These are phyloP conservation scores for Myriosclerotinia scirpicola DNA, from an alignment of 2,329 filamentous ascomycete genomes.

Conservation along the genomic window DNA sequence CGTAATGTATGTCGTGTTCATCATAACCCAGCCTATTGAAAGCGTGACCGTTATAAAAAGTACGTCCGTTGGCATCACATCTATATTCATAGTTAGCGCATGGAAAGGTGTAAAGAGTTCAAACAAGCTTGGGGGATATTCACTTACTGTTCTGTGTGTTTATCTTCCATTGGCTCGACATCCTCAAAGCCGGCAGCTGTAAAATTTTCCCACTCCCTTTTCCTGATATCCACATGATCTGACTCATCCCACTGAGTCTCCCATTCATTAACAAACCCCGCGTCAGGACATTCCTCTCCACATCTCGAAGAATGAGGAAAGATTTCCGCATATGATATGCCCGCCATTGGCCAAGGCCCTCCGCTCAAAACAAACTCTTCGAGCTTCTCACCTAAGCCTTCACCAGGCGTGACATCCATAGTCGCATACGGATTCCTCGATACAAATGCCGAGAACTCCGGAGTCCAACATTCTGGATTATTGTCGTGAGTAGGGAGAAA, in stretches of 20 bases:
- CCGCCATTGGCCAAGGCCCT: neutral
- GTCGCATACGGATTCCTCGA: neutral
- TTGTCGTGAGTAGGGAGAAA: neutral
- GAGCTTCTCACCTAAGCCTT: slow-evolving; percentile 8
- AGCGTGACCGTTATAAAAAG: neutral
- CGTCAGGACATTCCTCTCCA: neutral
- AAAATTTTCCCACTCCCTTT: neutral
- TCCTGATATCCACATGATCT: neutral
- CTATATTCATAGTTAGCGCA: neutral
- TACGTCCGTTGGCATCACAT: neutral
- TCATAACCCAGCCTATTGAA: neutral
- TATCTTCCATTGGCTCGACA: neutral
- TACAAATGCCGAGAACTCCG: neutral
- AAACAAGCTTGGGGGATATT: neutral
- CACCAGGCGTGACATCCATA: neutral
- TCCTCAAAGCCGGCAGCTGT: neutral
- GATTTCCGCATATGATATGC: neutral
- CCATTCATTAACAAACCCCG: neutral
- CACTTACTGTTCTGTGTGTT: neutral
- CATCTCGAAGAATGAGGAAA: neutral
- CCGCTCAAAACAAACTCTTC: slow-evolving; percentile 6
- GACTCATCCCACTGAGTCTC: neutral
- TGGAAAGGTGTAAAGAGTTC: neutral
- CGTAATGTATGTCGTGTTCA: neutral
- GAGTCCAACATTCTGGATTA: neutral